These are phyloP conservation scores for Suhomyces ambrosiae DNA, from an alignment of 1,139 yeast species.

Conservation along the genomic window DNA sequence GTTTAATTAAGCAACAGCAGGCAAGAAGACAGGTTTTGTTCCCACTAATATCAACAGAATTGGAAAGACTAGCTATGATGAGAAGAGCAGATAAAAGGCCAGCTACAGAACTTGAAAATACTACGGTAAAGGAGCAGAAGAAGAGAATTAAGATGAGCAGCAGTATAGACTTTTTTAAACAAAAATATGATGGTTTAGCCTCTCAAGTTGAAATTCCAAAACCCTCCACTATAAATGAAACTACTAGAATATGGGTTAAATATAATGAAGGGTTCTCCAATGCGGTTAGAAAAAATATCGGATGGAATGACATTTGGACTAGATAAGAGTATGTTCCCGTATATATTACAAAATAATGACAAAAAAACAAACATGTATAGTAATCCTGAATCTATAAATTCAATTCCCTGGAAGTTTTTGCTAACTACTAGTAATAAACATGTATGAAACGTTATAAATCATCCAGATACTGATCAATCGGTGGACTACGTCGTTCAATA, in stretches of 20 bases:
- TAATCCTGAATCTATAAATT: not conserved
- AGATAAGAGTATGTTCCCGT: conserved; percentile 8
- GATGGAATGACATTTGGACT: conserved; percentile 74
- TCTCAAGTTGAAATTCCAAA: conserved; percentile 22
- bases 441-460: too few species aligned
- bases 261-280: conserved; percentile 93
- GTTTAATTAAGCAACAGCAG: conserved; percentile 29
- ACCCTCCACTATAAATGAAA: conserved; percentile 11
- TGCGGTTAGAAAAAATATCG: conserved; percentile 84
- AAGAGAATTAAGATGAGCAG: conserved; percentile 29
- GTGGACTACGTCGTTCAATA: too few species aligned
- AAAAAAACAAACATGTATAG: not conserved
- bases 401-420: too few species aligned
- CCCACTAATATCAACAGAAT: conserved; percentile 44
- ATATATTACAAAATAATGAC: too few species aligned
- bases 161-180: conserved; percentile 45
- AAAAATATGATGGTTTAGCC: conserved; percentile 38
- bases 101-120: conserved; percentile 20
- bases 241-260: conserved; percentile 77
- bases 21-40: conserved; percentile 37
- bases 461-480: too few species aligned
- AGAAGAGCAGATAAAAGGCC: conserved; percentile 15
- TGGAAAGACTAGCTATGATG: conserved; percentile 35
- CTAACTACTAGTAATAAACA: too few species aligned
- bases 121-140: conserved; percentile 20